phyloP scores from a whole-genome alignment of 306 rosid genomes.

The Luffa acutangula region DNA sequence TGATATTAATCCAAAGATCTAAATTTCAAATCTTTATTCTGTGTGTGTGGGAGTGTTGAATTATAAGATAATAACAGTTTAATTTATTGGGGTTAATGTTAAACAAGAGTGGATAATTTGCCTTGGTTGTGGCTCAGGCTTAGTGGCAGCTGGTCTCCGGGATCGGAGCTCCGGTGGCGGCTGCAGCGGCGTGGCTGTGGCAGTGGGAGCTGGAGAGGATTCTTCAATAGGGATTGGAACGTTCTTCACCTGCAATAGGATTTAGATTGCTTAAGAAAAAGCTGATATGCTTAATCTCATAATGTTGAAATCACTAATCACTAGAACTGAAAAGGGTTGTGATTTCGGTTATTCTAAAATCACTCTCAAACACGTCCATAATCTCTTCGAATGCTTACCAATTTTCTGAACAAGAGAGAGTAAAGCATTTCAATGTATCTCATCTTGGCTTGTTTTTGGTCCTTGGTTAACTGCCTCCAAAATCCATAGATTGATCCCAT shows the following conservation, averaged over 20 bases:
- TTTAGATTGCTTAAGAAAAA: neutral
- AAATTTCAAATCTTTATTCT: neutral
- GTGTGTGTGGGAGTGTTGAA: neutral
- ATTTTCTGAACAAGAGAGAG: slow-evolving; percentile 58
- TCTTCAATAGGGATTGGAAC: slow-evolving; percentile 45
- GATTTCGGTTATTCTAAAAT: no score
- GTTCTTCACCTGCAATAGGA: slow-evolving; percentile 40
- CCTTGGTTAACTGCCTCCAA: slow-evolving; percentile 72
- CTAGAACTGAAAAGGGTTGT: no score
- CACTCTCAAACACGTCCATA: neutral
- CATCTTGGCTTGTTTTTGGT: slow-evolving; percentile 59
- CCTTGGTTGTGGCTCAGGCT: neutral
- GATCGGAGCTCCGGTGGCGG: neutral
- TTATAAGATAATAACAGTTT: neutral
- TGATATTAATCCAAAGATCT: neutral
- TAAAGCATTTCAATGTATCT: slow-evolving; percentile 75
- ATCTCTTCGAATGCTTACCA: slow-evolving; percentile 33
- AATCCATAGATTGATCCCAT: slow-evolving; percentile 81
- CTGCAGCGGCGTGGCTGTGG: neutral
- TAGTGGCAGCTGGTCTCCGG: neutral
- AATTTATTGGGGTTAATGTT: neutral
- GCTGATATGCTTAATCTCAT: neutral
- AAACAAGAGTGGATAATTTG: neutral
- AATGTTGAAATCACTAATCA: neutral
- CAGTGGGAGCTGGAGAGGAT: slow-evolving; percentile 8